Base-by-base conservation (phyloP, 352 stramenopile genomes). In the Phytophthora citrophthora region DNA sequence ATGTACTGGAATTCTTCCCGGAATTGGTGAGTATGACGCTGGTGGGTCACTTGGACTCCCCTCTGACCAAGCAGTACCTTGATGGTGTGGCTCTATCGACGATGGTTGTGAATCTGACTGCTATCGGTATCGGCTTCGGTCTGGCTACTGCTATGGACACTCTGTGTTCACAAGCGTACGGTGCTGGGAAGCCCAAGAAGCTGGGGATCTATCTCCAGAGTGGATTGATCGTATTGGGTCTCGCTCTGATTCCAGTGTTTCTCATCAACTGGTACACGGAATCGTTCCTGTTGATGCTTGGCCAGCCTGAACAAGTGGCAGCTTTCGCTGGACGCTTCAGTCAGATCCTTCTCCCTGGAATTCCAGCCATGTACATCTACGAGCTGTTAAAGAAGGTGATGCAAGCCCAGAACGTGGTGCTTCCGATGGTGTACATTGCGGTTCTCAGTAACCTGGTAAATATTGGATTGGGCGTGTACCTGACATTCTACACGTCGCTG, bases 81-180 rank as follows among this genome's bases (percentile, higher is more conserved):
- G 83, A 87, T 59, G 86, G 70, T 11, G 83, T 83, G 27, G 72
- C 82, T 16, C 72, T 94, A 3, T 90, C 83, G 36, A 79, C 72
- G 7, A 90, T 91, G 86, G 86, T 90, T 43, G 85, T 89, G 51
- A 96, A 97, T 49, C 61, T 97, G 3, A 89, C 86, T n/a, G 88
- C 74, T 5, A 75, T 95, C 23, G 72, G 88, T 7, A 74, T 93
- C 5, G 88, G 83, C 5, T 88, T 96, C 31, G 88, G 88, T 0
- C 70, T 97, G 20, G 74, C 88, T 5, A 94, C 88, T 15, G 90
- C 89, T 10, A 83, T 97, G 72, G 91, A 97, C 66, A 97, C 91
- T 54, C 68, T 97, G 0, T 96, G 88, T 55, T 87, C 86, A 10
- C 83, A 96, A 65, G 86, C 90, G 36, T 91, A 86, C 48, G 90